A percentile compares a stretch with the other conserved stretches of the same genome.
Conservation (phyloP, 2,329 filamentous ascomycete species). For the Cadophora sp. region DNA sequence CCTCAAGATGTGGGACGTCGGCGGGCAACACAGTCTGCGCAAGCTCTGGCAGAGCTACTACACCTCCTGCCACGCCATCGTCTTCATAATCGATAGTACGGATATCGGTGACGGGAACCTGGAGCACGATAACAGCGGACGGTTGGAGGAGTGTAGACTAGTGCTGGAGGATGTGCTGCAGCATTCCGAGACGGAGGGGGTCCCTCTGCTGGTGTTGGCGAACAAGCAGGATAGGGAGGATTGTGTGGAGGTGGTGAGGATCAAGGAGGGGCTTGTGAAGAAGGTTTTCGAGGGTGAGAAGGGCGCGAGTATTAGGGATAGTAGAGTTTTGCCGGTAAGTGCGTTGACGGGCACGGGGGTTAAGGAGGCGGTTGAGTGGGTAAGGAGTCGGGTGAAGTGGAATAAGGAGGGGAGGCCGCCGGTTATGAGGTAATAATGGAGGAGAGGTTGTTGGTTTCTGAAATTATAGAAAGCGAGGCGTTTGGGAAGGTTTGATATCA, state of each 20-base stretch:
- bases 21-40: conserved; percentile 87
- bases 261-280: conserved; percentile 95
- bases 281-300: conserved; percentile 96
- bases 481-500: conserved; percentile 26
- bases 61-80: conserved; percentile 90
- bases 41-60: conserved; percentile 98
- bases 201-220: conserved; percentile 89
- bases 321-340: conserved; percentile 87
- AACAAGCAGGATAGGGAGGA: conserved; percentile 99
- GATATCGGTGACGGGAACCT: conserved; percentile 80
- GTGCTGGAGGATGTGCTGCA: conserved; percentile 91
- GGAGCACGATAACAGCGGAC: conserved; percentile 53
- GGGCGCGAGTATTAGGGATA: conserved; percentile 84
- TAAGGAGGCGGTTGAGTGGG: conserved; percentile 95
- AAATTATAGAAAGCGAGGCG: conserved; percentile 36
- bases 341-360: conserved; percentile 90
- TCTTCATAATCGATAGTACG: conserved; percentile 96
- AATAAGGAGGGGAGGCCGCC: conserved; percentile 94
- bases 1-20: conserved; percentile 98
- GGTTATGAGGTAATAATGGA: conserved; percentile 75
- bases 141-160: conserved; percentile 86
- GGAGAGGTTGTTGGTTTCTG: conserved; percentile 2
- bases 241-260: conserved; percentile 94
- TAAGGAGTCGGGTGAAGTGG: conserved; percentile 91
- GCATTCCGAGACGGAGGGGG: conserved; percentile 86